Base-by-base conservation (phyloP, 805 yeast species). In the Candida pseudofarinosa region DNA sequence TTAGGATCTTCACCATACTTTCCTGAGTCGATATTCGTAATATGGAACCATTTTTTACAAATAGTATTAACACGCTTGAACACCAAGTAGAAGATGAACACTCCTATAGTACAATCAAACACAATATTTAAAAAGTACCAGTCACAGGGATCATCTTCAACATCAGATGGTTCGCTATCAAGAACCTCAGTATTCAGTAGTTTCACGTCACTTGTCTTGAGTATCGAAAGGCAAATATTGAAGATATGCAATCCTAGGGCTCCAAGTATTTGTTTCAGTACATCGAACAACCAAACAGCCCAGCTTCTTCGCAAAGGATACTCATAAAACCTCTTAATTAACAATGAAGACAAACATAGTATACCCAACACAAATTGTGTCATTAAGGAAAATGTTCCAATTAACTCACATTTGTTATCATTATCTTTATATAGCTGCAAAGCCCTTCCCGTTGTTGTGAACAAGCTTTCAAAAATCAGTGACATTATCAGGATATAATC, bases 61-160 rank as follows among this genome's bases (percentile, higher is more conserved):
- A 74, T 51, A 26, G 54, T 55, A 48, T 67, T 69, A 16, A 78
- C 76, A 2, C 70, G 41, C 13, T 60, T 63, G 57, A 82, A 83
- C 1, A 81, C 68, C 2, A 70, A 47, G 45, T 75, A 75, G 20
- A 90, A 70, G 2, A 91, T 77, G 4, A 95, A 95, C 2, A 91
- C 91, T 0, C 99, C 99, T 4, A 90, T 74, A 0, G 99, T 91
- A 34, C 98, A 90, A 61, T 91, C 99, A 58, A 91, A 77, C 20
- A 91, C 73, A 32, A 91, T 76, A 55, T 87, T 91, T 42, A 93
- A 69, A 57, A 91, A 91, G 67, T 93, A 91, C 93, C 97, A 93
- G 52, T 88, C 91, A 63, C 98, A 93, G 5, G 96, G 95, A 47
- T 82, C 83, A 36, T 53, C 52, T 31, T 68, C 75, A 3, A 59